Percentiles rank a stretch among this genome's conserved stretches.
Evolutionary conservation across 768 basidiomycete species (phyloP).

Genomic region (Phlebiopsis gigantea): DNA sequence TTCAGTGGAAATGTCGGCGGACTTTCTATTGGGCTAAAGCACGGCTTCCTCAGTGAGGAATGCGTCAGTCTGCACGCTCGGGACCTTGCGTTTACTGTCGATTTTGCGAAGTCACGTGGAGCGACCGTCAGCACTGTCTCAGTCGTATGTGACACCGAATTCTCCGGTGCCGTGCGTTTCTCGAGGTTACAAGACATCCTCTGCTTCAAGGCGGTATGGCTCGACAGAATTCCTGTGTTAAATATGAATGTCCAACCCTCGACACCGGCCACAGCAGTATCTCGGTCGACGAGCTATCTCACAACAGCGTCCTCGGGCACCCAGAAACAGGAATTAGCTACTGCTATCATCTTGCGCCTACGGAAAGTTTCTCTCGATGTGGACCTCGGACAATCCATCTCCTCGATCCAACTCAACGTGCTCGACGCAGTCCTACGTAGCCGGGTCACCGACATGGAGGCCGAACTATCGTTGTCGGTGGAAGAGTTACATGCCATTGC

Average conservation of each 20-base stretch:
- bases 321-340: conserved; percentile 45
- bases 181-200: conserved; percentile 88
- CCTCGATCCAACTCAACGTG: conserved; percentile 60
- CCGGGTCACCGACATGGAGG: conserved; percentile 51
- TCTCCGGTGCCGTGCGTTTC: conserved; percentile 74
- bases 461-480: conserved; percentile 65
- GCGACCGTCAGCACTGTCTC: conserved; percentile 52
- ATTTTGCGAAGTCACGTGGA: conserved; percentile 47
- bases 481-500: conserved; percentile 50
- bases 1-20: conserved; percentile 81
- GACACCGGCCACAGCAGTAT: conserved; percentile 18
- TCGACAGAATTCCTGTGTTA: conserved; percentile 81
- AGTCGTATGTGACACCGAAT: conserved; percentile 77
- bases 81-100: conserved; percentile 74
- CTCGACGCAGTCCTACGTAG: conserved; percentile 60
- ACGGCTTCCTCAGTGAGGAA: conserved; percentile 81
- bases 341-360: conserved; percentile 62
- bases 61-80: conserved; percentile 76
- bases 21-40: conserved; percentile 74
- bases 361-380: conserved; percentile 69
- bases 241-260: conserved; percentile 12
- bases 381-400: conserved; percentile 86
- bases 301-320: conserved; percentile 10
- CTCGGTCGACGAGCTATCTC: conserved; percentile 15
- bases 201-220: conserved; percentile 93